Evolutionary conservation across 2,329 filamentous ascomycete genomes (phyloP).

Genomic region (Fusarium torulosum): DNA sequence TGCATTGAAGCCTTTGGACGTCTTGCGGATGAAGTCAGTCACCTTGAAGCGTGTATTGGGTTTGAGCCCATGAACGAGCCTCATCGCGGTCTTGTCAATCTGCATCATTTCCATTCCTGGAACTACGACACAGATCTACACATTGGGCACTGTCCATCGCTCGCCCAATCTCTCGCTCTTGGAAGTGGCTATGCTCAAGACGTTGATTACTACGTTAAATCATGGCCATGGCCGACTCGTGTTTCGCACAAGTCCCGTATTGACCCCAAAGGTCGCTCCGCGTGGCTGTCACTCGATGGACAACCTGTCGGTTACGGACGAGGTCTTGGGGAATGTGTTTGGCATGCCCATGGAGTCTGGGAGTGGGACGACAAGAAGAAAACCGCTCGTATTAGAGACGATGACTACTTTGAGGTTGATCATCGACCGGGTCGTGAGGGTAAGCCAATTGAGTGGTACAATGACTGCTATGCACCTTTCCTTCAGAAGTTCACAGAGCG

Average conservation of each 20-base stretch:
- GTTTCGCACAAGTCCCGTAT: conserved; percentile 52
- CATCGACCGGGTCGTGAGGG: conserved; percentile 55
- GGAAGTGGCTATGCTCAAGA: conserved; percentile 56
- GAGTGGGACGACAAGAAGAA: conserved; percentile 52
- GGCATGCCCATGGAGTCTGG: conserved; percentile 56
- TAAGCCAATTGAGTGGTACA: conserved; percentile 56
- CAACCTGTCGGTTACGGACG: conserved; percentile 15
- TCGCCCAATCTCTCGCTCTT: conserved; percentile 56
- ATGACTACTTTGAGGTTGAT: conserved; percentile 55
- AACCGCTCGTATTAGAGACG: conserved; percentile 45
- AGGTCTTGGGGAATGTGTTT: conserved; percentile 55
- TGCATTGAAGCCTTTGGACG: conserved; percentile 53
- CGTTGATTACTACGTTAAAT: conserved; percentile 56
- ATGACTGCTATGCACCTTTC: conserved; percentile 58
- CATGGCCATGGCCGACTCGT: conserved; percentile 58
- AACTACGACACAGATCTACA: conserved; percentile 59
- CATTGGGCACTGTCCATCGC: conserved; percentile 56
- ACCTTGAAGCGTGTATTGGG: conserved; percentile 54
- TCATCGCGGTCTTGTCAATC: conserved; percentile 57
- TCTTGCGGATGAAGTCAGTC: conserved; percentile 51
- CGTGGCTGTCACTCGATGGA: conserved; percentile 48
- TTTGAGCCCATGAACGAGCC: conserved; percentile 60
- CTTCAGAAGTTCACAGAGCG: conserved; percentile 54
- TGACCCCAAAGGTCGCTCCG: conserved; percentile 55
- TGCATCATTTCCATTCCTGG: conserved; percentile 56